These are phyloP conservation scores for Fusarium pseudonygamai DNA, from an alignment of 2,329 filamentous ascomycete species.

Conservation along the genomic window DNA sequence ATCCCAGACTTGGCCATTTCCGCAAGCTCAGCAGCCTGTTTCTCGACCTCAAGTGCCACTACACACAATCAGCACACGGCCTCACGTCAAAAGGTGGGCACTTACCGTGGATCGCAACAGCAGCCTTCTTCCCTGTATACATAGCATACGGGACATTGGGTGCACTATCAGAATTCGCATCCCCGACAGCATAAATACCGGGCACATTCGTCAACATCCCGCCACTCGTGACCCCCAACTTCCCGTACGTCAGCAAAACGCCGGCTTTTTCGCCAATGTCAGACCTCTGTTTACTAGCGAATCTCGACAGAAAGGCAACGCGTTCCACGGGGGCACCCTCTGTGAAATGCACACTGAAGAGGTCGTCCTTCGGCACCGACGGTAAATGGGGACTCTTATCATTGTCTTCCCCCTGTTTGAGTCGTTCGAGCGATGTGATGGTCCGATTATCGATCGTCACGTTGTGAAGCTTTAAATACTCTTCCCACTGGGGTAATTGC, in stretches of 20 bases:
- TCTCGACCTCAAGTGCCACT: conserved; percentile 56
- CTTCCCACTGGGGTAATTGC: conserved; percentile 57
- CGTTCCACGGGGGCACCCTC: conserved; percentile 57
- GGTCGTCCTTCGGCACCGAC: conserved; percentile 59
- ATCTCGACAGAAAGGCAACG: conserved; percentile 62
- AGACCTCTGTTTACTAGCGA: conserved; percentile 58
- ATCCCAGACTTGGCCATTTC: not conserved
- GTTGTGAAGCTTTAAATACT: conserved; percentile 60
- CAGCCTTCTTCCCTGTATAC: conserved; percentile 66
- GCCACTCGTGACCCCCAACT: conserved; percentile 55
- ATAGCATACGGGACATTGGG: conserved; percentile 71
- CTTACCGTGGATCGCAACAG: conserved; percentile 66
- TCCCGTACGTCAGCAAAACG: conserved; percentile 54
- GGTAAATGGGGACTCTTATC: conserved; percentile 54
- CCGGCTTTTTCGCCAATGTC: conserved; percentile 58
- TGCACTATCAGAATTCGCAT: conserved; percentile 67
- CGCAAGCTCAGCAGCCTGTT: conserved; percentile 48
- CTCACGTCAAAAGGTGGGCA: conserved; percentile 1
- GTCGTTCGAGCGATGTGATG: conserved; percentile 58
- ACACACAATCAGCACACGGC: rapidly evolving
- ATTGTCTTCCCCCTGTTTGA: conserved; percentile 51
- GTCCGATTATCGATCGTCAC: conserved; percentile 66
- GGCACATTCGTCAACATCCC: conserved; percentile 61
- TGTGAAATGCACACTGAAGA: conserved; percentile 64
- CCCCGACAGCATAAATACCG: conserved; percentile 67